A percentile compares a stretch with the other conserved stretches of the same genome.
phyloP scores from a whole-genome alignment of 2,329 filamentous ascomycete genomes.

The Penicillium crustosum region DNA sequence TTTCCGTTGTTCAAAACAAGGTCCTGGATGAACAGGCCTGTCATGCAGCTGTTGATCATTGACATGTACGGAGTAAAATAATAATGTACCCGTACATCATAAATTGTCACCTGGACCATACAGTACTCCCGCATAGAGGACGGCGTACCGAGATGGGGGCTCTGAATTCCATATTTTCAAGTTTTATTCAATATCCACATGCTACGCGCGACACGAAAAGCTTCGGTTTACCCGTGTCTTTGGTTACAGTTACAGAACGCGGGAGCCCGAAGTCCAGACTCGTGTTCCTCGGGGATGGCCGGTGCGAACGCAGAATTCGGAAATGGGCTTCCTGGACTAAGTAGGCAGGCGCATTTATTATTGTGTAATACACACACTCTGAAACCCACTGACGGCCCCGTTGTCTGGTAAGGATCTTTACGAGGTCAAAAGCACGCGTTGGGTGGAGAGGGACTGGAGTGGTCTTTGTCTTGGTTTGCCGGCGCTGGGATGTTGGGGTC shows the following conservation, averaged over 20 bases:
- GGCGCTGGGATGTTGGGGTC: slow-evolving; percentile 12
- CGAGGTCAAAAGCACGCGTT: slow-evolving; percentile 6
- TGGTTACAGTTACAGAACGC: slow-evolving; percentile 1
- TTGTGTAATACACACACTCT: slow-evolving; percentile 1
- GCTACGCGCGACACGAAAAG: slow-evolving; percentile 3
- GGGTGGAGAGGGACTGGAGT: slow-evolving; percentile 15
- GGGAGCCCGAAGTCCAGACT: slow-evolving; percentile 8
- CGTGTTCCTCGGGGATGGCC: slow-evolving; percentile 9
- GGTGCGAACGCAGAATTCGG: slow-evolving; percentile 4
- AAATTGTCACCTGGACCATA: background rate
- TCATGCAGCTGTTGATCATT: slow-evolving; percentile 1
- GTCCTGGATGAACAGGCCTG: background rate
- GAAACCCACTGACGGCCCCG: slow-evolving; percentile 5
- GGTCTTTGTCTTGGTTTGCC: slow-evolving; percentile 15
- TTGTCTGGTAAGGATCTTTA: slow-evolving; percentile 5
- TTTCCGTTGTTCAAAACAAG: slow-evolving; percentile 2
- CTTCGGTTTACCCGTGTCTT: slow-evolving; percentile 6
- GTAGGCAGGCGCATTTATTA: slow-evolving; percentile 9
- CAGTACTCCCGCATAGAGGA: no score
- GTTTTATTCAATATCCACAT: slow-evolving; percentile 1
- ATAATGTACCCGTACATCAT: background rate
- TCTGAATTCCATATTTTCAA: background rate
- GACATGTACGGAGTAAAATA: background rate
- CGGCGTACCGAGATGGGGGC: background rate
- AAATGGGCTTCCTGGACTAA: slow-evolving; percentile 3